A percentile compares a stretch with the other conserved stretches of the same genome.
Evolutionary conservation across 257 asterid genomes (phyloP).

Genomic region (Plantago ovata): DNA sequence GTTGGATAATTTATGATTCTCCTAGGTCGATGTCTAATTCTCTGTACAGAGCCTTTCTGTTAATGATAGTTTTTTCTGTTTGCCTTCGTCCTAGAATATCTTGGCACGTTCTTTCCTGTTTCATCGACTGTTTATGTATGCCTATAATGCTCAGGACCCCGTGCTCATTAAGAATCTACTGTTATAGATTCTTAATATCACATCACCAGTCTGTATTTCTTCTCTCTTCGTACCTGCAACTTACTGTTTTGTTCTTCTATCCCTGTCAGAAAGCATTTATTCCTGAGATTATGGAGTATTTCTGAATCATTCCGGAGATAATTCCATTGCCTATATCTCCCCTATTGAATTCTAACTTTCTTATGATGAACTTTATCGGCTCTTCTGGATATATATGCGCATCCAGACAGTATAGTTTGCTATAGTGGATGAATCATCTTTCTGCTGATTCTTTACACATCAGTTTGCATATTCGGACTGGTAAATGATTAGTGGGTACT

Average conservation of each 20-base stretch:
- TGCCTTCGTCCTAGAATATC: not conserved
- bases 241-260: not conserved
- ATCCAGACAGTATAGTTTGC: slow-evolving; percentile 23
- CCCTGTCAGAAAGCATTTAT: slow-evolving; percentile 9
- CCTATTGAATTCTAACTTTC: slow-evolving; percentile 19
- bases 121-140: not conserved
- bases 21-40: too few species aligned
- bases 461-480: slow-evolving; percentile 12
- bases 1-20: too few species aligned
- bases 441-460: slow-evolving; percentile 19
- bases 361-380: slow-evolving; percentile 11
- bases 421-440: slow-evolving; percentile 19
- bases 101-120: not conserved
- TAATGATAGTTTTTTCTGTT: not conserved
- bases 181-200: slow-evolving; percentile 4
- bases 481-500: slow-evolving; percentile 32
- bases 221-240: slow-evolving; percentile 1
- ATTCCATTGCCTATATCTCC: slow-evolving; percentile 2
- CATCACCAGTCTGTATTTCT: not conserved
- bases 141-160: too few species aligned
- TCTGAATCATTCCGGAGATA: slow-evolving; percentile 16
- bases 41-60: too few species aligned
- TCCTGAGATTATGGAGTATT: not conserved
- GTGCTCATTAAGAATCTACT: too few species aligned
- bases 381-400: slow-evolving; percentile 21